Base-by-base conservation (phyloP, 2,329 filamentous ascomycete genomes). In the Tolypocladium tropicale region DNA sequence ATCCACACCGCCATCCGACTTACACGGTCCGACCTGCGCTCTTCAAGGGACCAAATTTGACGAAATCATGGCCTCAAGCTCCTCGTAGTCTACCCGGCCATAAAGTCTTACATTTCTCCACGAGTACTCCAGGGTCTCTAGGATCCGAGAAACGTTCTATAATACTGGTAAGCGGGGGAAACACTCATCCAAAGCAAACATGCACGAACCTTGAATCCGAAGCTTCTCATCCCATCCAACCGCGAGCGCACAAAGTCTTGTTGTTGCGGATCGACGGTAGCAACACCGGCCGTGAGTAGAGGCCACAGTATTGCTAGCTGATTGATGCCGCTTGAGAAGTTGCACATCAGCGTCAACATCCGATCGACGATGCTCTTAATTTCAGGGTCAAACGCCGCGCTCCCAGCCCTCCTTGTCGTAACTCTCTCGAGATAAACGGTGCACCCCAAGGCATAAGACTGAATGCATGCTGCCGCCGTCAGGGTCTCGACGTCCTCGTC, bases 371-470 rank as follows among this genome's bases (percentile, higher is more conserved):
- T 23, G 1, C 30, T 9, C 48, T 52, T 54, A 12, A 57, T 53
- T 3, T 43, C 36, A 6, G 55, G 23, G n/a, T 57, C 53, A 33
- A 57, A 57, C 21, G 46, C 55, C 16, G 53, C 53, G 37, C 46
- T 36, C 10, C 53, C 46, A 5, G 55, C 48, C 5, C 57, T 48
- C 39, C 52, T 53, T 11, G 56, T 55, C 10, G 39, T 34, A 28
- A 53, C 30, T 34, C 59, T 53, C 41, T 60, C 56, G 33, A 61
- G 58, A 34, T 61, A 59, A n/a, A 61, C 28, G 7, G 51, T 32
- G 36, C 56, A 59, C 12, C 54, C 53, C 37, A 55, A 23, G 43
- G 59, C 56, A 36, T 61, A 61, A 39, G 52, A 52, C 33, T 56
- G 30, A 18, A 61, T 56, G 48, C 56, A 60, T 4, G 59, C 55